These are phyloP conservation scores for Pogostemon cablin DNA, from an alignment of 257 asterid genomes.

Conservation along the genomic window DNA sequence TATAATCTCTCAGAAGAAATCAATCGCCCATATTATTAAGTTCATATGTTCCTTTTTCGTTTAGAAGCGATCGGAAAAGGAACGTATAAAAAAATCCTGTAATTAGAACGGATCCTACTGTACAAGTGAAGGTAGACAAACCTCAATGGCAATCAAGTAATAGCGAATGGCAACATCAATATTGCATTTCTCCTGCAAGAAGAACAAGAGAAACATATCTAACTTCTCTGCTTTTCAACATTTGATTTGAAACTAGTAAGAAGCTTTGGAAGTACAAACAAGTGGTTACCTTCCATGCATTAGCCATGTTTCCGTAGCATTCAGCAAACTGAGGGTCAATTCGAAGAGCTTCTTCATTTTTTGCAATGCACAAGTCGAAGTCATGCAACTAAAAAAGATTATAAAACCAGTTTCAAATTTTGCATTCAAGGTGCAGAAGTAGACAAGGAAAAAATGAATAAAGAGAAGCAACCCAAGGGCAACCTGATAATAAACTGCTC, in stretches of 20 bases:
- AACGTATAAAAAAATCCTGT: conserved; percentile 10
- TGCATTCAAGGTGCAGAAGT: conserved; percentile 19
- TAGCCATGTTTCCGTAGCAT: conserved; percentile 99
- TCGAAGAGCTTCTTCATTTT: conserved; percentile 93
- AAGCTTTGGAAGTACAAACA: conserved; percentile 27
- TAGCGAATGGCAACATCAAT: conserved; percentile 92
- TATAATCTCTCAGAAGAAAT: conserved; percentile 4
- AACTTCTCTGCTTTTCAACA: conserved; percentile 29
- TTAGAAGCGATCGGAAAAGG: background rate
- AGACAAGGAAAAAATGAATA: conserved; percentile 8
- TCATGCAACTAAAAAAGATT: conserved; percentile 70
- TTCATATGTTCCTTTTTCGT: conserved; percentile 1
- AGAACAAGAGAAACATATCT: conserved; percentile 25
- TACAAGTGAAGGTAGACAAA: conserved; percentile 38
- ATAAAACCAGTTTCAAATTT: conserved; percentile 31
- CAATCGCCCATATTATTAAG: background rate
- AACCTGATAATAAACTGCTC: conserved; percentile 96
- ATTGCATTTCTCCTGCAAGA: conserved; percentile 91
- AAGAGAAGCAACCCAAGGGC: conserved; percentile 18
- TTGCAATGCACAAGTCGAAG: conserved; percentile 81
- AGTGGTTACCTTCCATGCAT: conserved; percentile 87
- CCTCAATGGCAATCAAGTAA: conserved; percentile 97
- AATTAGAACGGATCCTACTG: background rate
- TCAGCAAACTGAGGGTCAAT: conserved; percentile 95
- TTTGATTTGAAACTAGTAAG: conserved; percentile 16